These are phyloP conservation scores for Hansfordia pulvinata DNA, from an alignment of 2,329 filamentous ascomycete genomes.

Conservation along the genomic window DNA sequence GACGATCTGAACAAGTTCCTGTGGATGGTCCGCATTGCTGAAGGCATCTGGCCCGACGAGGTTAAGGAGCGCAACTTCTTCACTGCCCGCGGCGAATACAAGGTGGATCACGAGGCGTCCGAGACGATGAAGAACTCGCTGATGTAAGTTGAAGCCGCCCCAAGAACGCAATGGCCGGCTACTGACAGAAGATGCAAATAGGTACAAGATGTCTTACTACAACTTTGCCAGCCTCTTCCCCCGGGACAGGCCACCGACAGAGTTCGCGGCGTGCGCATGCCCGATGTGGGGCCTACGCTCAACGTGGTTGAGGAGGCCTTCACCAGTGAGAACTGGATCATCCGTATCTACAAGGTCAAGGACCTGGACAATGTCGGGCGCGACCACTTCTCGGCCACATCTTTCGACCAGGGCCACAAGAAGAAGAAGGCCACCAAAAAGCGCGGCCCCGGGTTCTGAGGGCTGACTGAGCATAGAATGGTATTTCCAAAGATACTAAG, in stretches of 20 bases:
- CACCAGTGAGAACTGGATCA: conserved; percentile 99
- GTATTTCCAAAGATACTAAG: no score
- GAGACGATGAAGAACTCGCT: conserved; percentile 98
- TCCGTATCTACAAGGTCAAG: conserved; percentile 99
- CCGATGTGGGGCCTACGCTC: conserved; percentile 73
- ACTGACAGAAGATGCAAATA: conserved; percentile 61
- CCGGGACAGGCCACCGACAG: conserved; percentile 81
- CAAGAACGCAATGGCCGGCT: conserved; percentile 98
- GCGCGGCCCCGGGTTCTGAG: conserved; percentile 57
- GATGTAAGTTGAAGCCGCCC: conserved; percentile 89
- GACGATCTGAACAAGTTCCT: conserved; percentile 99
- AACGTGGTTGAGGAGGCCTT: conserved; percentile 92
- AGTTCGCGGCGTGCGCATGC: conserved; percentile 69
- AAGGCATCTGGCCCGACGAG: conserved; percentile 99
- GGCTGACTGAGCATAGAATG: no score
- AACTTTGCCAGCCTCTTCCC: conserved; percentile 92
- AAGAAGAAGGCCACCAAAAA: conserved; percentile 68
- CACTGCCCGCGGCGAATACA: conserved; percentile 84
- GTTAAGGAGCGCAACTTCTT: conserved; percentile 96
- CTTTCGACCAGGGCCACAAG: conserved; percentile 70
- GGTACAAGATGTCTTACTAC: conserved; percentile 99
- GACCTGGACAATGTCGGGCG: conserved; percentile 92
- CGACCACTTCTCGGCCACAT: conserved; percentile 57
- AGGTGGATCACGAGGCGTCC: conserved; percentile 83
- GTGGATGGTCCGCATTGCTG: conserved; percentile 99